Evolutionary conservation across 2,329 filamentous ascomycete species (phyloP).

Genomic region (Penicillium sp.): DNA sequence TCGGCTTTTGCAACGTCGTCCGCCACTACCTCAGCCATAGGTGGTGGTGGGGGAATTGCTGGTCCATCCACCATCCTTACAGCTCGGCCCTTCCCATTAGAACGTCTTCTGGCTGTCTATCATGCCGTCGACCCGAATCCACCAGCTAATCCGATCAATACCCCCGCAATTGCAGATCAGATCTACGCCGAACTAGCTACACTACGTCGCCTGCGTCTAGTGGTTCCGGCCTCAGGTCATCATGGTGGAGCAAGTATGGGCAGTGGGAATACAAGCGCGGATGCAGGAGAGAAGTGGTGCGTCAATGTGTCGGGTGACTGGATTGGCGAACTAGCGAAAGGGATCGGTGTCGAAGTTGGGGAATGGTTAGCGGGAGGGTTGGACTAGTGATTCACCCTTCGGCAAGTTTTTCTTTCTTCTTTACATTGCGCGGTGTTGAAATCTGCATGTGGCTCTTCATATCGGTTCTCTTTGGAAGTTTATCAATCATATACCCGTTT

Average conservation of each 20-base stretch:
- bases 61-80: conserved; percentile 46
- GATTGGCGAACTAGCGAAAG: conserved; percentile 50
- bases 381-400: conserved; percentile 36
- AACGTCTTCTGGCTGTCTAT: conserved; percentile 53
- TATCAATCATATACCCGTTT: conserved; percentile 5
- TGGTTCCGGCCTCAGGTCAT: conserved; percentile 46
- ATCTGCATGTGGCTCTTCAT: not conserved
- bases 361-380: conserved; percentile 48
- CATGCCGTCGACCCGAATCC: conserved; percentile 53
- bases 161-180: conserved; percentile 44
- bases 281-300: conserved; percentile 52
- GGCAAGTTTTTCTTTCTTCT: conserved; percentile 1
- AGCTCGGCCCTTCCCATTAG: conserved; percentile 49
- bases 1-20: conserved; percentile 45
- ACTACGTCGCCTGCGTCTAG: conserved; percentile 49
- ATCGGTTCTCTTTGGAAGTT: not conserved
- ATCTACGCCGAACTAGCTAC: conserved; percentile 53
- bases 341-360: conserved; percentile 50
- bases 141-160: conserved; percentile 42
- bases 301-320: conserved; percentile 53
- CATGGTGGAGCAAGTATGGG: conserved; percentile 36
- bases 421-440: conserved; percentile 1
- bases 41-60: conserved; percentile 35
- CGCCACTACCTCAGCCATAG: conserved; percentile 39
- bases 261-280: conserved; percentile 41